These are phyloP conservation scores for Ustilago crameri DNA, from an alignment of 1,284 basidiomycete species.

Conservation along the genomic window DNA sequence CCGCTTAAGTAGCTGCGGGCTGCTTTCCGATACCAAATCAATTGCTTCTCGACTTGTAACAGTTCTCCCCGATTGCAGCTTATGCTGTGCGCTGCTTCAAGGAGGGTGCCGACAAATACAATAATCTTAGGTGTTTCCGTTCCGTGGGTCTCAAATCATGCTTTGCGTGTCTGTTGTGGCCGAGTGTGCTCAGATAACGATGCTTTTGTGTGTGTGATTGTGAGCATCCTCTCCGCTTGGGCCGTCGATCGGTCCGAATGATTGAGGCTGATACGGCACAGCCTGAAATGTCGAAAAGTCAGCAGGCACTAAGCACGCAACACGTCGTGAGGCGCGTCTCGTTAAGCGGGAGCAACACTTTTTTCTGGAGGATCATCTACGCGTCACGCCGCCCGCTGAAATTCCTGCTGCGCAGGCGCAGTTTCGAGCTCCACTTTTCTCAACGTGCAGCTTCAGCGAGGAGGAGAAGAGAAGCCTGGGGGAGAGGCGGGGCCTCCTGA, in stretches of 20 bases:
- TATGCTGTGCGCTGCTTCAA: not conserved
- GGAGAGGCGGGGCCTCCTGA: too few species aligned
- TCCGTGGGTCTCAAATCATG: not conserved
- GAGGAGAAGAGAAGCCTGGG: too few species aligned
- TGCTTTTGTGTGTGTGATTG: too few species aligned
- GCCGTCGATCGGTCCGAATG: too few species aligned
- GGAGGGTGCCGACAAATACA: too few species aligned
- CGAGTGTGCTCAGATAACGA: too few species aligned
- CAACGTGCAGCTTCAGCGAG: too few species aligned
- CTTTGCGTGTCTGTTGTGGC: not conserved
- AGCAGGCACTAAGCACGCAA: not conserved
- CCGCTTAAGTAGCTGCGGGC: slow-evolving; percentile 14
- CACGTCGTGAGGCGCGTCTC: slow-evolving; percentile 2
- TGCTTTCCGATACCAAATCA: not conserved
- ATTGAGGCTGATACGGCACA: too few species aligned
- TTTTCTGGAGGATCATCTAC: slow-evolving; percentile 1
- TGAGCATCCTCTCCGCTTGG: too few species aligned
- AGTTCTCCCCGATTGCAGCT: not conserved
- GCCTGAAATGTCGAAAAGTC: too few species aligned
- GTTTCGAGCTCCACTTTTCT: too few species aligned
- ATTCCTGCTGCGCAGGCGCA: not conserved
- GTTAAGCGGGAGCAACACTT: slow-evolving; percentile 5
- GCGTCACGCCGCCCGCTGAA: slow-evolving; percentile 9
- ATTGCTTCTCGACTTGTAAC: not conserved
- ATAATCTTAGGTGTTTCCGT: not conserved